Evolutionary conservation across 2,329 filamentous ascomycete species (phyloP), one percentile per base, ranked within the genome.

Genomic region (Alternaria sp.): DNA sequence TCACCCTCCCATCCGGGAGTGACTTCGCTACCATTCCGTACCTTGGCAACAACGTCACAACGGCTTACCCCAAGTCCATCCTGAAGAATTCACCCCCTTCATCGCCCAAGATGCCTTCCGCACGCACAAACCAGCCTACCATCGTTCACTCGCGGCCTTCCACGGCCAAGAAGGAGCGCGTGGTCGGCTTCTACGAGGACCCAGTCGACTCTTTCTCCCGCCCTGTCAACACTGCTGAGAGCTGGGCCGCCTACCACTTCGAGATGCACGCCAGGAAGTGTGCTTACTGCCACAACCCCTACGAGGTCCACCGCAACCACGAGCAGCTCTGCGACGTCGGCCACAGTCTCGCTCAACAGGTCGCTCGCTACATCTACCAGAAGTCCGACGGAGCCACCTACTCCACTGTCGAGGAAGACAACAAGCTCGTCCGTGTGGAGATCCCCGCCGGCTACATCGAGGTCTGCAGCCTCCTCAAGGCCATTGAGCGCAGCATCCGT

Each of bases 191-290:
- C 69, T 67, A 71, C 62, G 70, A 70, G 56, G 78, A 79, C 64
- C 78, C 77, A 54, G 78, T 81, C 49, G 76, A 73, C 60, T 74
- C 75, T 19, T 72, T 81, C 69, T 81, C 80, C 5, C 79, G 83
- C 51, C 80, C 81, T 26, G 71, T 81, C 40, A 81, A 78, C 62
- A 70, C 72, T 6, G 68, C 76, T 40, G 83, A 85, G 74, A 79
- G 78, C 65, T 83, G 82, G 82, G 80, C 81, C 2, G 71, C 82
- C 59, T 83, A 83, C 75, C 74, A 83, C 77, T 84, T 83, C 62
- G 83, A 85, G 69, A 77, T 74, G 62, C 83, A 85, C 73, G 82
- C 82, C 36, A 77, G 78, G 54, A 78, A 77, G 64, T 85, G 83
- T 73, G 71, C 67, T 47, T 74, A 78, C 62, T 85, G 83, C 79